Percentiles rank a stretch among this genome's conserved stretches.
Conservation (phyloP, 352 stramenopile genomes). For the Pythium phragmiticola region DNA sequence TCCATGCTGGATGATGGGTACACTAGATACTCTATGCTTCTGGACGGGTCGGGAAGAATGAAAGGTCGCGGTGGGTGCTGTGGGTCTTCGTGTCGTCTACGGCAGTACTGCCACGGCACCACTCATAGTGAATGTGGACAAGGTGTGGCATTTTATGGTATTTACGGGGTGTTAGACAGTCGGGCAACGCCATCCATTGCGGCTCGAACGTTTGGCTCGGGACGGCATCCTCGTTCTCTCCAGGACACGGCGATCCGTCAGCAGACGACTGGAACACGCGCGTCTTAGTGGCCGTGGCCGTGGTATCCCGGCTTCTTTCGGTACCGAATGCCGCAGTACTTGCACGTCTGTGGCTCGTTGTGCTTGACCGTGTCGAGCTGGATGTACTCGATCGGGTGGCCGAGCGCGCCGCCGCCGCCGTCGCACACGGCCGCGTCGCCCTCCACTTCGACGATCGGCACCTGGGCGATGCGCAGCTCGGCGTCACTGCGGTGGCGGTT, state of each 20-base stretch:
- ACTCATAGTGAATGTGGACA: background rate
- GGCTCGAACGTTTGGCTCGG: too few relatives aligned
- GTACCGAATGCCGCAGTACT: slow-evolving; percentile 93
- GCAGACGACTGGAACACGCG: background rate
- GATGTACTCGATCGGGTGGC: slow-evolving; percentile 97
- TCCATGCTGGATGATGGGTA: slow-evolving; percentile 3
- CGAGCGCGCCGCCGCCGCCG: slow-evolving; percentile 93
- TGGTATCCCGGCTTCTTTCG: slow-evolving; percentile 79
- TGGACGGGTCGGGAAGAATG: background rate
- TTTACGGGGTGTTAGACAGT: background rate
- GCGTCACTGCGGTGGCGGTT: slow-evolving; percentile 90
- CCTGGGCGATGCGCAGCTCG: slow-evolving; percentile 83
- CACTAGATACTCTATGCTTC: too few relatives aligned
- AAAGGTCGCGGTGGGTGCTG: slow-evolving; percentile 14
- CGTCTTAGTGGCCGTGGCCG: slow-evolving; percentile 41
- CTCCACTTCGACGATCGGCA: slow-evolving; percentile 92
- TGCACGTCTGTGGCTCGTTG: slow-evolving; percentile 79
- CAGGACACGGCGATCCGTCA: background rate
- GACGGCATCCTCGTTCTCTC: too few relatives aligned
- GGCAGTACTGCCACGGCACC: too few relatives aligned
- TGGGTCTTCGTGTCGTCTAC: background rate
- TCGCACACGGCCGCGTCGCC: slow-evolving; percentile 93
- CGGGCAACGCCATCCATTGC: too few relatives aligned
- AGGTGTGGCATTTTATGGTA: slow-evolving; percentile 1
- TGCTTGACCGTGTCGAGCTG: slow-evolving; percentile 86